Evolutionary conservation across 768 basidiomycete genomes (phyloP).

Genomic region (Udeniomyces megalosporus): DNA sequence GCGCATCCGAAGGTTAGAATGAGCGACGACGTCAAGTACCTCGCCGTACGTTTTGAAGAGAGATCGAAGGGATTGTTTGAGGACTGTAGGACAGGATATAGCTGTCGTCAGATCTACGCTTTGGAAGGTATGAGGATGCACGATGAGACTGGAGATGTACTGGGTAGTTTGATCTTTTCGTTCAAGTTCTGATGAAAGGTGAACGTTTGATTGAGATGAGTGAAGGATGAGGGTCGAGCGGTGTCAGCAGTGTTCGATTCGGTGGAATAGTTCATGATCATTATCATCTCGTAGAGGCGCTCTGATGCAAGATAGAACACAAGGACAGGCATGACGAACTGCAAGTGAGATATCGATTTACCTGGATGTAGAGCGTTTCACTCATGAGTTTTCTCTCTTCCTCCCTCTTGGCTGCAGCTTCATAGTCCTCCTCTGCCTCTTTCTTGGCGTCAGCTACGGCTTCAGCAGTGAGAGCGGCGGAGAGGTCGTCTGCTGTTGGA

Average conservation of each 20-base stretch:
- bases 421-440: neutral
- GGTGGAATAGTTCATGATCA: neutral
- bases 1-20: constrained; percentile 86
- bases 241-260: neutral
- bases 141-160: constrained; percentile 8
- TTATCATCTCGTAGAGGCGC: neutral
- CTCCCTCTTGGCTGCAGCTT: constrained; percentile 10
- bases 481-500: neutral
- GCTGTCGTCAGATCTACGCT: no score
- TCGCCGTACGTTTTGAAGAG: constrained; percentile 89
- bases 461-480: neutral
- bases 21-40: constrained; percentile 88
- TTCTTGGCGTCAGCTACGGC: neutral
- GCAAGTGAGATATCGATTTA: neutral
- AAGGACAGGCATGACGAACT: no score
- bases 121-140: no score
- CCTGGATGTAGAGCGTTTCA: constrained; percentile 76
- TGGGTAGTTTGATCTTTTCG: constrained; percentile 63
- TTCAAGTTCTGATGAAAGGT: constrained; percentile 53
- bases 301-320: neutral
- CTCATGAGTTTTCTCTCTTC: constrained; percentile 33
- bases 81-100: constrained; percentile 37
- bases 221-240: neutral
- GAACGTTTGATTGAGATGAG: no score
- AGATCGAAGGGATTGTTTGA: constrained; percentile 71